A percentile compares a stretch with the other conserved stretches of the same genome.
These are phyloP conservation scores for Blepharisma japonicum DNA, from an alignment of 73 alveolate genomes.

Conservation along the genomic window DNA sequence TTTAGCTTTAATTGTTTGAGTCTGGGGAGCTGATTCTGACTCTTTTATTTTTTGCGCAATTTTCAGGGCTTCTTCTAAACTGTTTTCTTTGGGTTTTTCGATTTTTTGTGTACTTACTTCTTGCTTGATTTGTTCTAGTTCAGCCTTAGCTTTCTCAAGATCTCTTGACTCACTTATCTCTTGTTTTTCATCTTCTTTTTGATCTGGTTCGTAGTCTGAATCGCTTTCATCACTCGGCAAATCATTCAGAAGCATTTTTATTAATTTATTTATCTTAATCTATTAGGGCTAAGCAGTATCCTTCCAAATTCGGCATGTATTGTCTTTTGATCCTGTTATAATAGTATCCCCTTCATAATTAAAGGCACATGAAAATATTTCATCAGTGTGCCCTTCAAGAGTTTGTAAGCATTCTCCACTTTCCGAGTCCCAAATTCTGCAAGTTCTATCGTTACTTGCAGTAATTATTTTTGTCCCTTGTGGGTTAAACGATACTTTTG, in stretches of 20 bases:
- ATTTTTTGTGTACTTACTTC: too few relatives aligned
- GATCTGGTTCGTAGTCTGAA: too few relatives aligned
- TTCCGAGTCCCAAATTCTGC: constrained; percentile 94
- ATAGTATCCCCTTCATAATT: constrained; percentile 97
- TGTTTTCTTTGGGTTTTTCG: not conserved
- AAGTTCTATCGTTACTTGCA: constrained; percentile 93
- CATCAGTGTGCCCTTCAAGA: constrained; percentile 98
- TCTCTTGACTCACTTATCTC: too few relatives aligned
- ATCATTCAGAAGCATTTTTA: too few relatives aligned
- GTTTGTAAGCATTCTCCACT: constrained; percentile 88
- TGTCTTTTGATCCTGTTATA: constrained; percentile 98
- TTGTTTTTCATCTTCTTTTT: too few relatives aligned
- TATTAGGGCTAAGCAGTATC: constrained; percentile 33
- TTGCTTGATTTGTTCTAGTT: too few relatives aligned
- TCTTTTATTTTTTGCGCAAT: constrained; percentile 93
- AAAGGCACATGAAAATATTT: constrained; percentile 97
- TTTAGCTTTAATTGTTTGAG: constrained; percentile 68
- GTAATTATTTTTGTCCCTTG: constrained; percentile 94
- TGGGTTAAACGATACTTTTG: constrained; percentile 95
- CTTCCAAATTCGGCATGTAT: constrained; percentile 97
- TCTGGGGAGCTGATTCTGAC: constrained; percentile 63
- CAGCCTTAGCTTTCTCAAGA: too few relatives aligned
- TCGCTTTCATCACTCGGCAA: too few relatives aligned
- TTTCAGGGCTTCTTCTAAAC: constrained; percentile 46
- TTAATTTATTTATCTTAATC: too few relatives aligned